Evolutionary conservation across 2,329 filamentous ascomycete species (phyloP), one percentile per base, ranked within the genome.

Genomic region (Fusarium praegraminearum): DNA sequence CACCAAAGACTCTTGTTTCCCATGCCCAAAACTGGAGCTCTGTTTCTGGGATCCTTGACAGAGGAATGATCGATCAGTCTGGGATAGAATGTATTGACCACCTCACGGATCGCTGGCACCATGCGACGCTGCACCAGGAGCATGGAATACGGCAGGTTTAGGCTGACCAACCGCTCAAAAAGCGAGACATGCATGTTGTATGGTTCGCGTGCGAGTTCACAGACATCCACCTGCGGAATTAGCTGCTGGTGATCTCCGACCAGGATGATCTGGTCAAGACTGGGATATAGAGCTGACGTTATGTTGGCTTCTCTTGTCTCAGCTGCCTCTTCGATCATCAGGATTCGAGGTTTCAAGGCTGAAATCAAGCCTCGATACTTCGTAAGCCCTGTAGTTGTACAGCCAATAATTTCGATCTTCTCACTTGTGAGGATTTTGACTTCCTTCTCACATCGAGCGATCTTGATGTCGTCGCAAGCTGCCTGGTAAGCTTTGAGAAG

Each of bases 171-270:
- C 2, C 93, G 86, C 79, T 97, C 91, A 72, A 97, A 97, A 72
- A 97, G 85, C 0, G 93, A 96, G 1, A 93, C 80, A 33, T 92
- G 88, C 36, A 96, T 83, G 67, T 87, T 85, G 76, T 87, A 93
- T 0, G 91, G 91, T 0, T 84, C 77, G 0, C 81, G 79, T 36
- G 86, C 86, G 2, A 94, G 84, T 2, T 86, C 84, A 3, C 80
- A 80, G 1, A 91, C 83, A 45, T 91, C 86, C 59, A 90, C 92
- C 46, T 90, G 87, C 0, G 90, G 93, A 12, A 89, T 87, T 3
- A 97, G 83, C 75, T 97, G 93, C 77, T 93, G 87, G 71, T 97
- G 93, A 74, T 97, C 93, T 1, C 93, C 93, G 0, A 97, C 83
- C 1, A 89, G 78, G 7, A 88, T 81, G 1, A 89, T 78, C 57